phyloP scores from a whole-genome alignment of 352 stramenopile genomes.

The Phytophthora gonapodyides region DNA sequence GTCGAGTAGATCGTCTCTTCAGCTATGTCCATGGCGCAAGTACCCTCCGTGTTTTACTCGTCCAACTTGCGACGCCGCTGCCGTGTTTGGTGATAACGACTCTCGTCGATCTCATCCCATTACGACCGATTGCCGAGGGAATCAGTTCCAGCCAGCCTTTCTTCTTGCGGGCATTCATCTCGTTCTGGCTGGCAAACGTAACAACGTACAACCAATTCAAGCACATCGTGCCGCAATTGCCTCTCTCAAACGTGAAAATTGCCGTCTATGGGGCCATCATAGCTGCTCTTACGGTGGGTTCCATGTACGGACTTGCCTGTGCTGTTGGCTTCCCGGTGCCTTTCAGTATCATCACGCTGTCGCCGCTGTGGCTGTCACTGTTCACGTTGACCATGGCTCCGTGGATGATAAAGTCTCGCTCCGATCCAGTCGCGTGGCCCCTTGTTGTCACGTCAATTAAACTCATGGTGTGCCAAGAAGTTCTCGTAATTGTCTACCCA shows the following conservation, averaged over 20 bases:
- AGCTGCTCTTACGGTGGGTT: neutral
- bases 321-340: slow-evolving; percentile 39
- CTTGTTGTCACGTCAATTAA: slow-evolving; percentile 19
- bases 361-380: slow-evolving; percentile 16
- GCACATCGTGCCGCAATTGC: neutral
- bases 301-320: slow-evolving; percentile 16
- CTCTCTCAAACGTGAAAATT: slow-evolving; percentile 2
- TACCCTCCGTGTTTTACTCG: slow-evolving; percentile 8
- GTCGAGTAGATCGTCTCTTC: slow-evolving; percentile 17
- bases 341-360: slow-evolving; percentile 34
- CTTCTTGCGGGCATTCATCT: neutral
- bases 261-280: slow-evolving; percentile 4
- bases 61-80: slow-evolving; percentile 16
- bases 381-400: slow-evolving; percentile 12
- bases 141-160: slow-evolving; percentile 4
- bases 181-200: neutral
- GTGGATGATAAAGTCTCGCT: slow-evolving; percentile 8
- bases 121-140: slow-evolving; percentile 6
- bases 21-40: slow-evolving; percentile 9
- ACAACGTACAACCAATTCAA: neutral
- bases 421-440: slow-evolving; percentile 3
- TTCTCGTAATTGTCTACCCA: slow-evolving; percentile 34
- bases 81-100: slow-evolving; percentile 20
- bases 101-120: slow-evolving; percentile 17
- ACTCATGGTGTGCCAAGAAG: slow-evolving; percentile 20